These are phyloP conservation scores for Flueggea neowawraea DNA, from an alignment of 441 rosid species.

Conservation along the genomic window DNA sequence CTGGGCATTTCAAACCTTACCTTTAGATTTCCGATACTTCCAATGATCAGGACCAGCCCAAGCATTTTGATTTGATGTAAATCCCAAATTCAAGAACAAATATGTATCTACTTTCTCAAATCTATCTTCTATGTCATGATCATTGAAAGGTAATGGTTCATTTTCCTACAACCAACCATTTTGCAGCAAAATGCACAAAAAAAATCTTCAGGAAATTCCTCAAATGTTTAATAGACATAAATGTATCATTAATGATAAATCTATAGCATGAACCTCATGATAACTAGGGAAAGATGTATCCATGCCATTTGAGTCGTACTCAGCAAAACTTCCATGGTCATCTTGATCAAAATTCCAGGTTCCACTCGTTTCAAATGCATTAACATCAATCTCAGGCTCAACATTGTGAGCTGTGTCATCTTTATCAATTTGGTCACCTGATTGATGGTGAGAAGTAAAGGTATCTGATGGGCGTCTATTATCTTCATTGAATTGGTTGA, in stretches of 20 bases:
- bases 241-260: background rate
- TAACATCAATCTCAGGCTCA: conserved; percentile 43
- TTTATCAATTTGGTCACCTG: conserved; percentile 36
- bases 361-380: conserved; percentile 47
- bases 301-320: conserved; percentile 38
- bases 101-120: conserved; percentile 57
- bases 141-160: conserved; percentile 36
- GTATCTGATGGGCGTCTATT: conserved; percentile 54
- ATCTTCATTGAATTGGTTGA: conserved; percentile 70
- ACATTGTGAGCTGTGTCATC: conserved; percentile 30
- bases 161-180: conserved; percentile 40
- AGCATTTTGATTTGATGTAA: conserved; percentile 64
- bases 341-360: conserved; percentile 45
- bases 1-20: conserved; percentile 39
- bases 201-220: no score
- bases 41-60: conserved; percentile 99
- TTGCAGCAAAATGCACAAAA: no score
- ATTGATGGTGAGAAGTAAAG: conserved; percentile 41
- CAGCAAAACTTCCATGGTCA: conserved; percentile 41
- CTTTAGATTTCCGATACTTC: conserved; percentile 77
- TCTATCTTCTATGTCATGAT: conserved; percentile 43
- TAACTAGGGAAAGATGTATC: conserved; percentile 47
- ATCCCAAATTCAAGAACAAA: conserved; percentile 65
- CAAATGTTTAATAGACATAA: background rate
- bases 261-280: conserved; percentile 44